Conservation (phyloP, 208 protist genomes). For the Wallacemonas rigidus region DNA sequence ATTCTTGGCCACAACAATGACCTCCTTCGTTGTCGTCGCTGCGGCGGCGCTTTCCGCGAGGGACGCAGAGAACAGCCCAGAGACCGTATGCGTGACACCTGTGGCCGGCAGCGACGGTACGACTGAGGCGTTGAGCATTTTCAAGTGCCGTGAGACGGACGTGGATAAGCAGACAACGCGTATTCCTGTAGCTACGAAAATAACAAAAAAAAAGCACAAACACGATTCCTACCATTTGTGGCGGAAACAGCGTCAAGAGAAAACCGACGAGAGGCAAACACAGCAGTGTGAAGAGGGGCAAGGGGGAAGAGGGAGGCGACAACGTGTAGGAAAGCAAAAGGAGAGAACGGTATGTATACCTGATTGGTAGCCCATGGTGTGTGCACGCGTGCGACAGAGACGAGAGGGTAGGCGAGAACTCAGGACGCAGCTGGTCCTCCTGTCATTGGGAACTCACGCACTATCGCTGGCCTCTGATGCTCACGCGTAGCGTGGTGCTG, state of each 20-base stretch:
- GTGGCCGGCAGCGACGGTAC: slow-evolving; percentile 69
- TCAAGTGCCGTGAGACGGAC: too few species aligned
- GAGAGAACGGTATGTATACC: too few species aligned
- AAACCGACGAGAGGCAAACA: background rate
- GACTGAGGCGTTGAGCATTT: slow-evolving; percentile 78
- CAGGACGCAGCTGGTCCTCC: too few species aligned
- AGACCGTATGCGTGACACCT: slow-evolving; percentile 74
- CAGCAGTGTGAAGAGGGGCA: background rate
- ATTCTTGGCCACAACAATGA: slow-evolving; percentile 74
- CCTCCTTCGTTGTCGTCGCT: slow-evolving; percentile 29
- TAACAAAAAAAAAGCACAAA: slow-evolving; percentile 22
- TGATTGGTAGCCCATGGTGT: too few species aligned
- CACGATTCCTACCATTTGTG: background rate
- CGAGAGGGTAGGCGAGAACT: too few species aligned
- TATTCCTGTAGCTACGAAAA: background rate
- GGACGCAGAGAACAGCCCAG: slow-evolving; percentile 60
- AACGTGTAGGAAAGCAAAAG: slow-evolving; percentile 15
- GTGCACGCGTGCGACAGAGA: too few species aligned
- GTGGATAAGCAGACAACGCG: too few species aligned
- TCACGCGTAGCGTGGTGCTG: too few species aligned
- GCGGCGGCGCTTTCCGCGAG: slow-evolving; percentile 17
- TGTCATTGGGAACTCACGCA: too few species aligned
- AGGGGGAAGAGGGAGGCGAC: background rate
- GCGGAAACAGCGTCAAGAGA: too few species aligned
- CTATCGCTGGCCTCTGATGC: too few species aligned